These are phyloP conservation scores for Corylus heterophylla DNA, from an alignment of 306 rosid genomes.

Conservation along the genomic window DNA sequence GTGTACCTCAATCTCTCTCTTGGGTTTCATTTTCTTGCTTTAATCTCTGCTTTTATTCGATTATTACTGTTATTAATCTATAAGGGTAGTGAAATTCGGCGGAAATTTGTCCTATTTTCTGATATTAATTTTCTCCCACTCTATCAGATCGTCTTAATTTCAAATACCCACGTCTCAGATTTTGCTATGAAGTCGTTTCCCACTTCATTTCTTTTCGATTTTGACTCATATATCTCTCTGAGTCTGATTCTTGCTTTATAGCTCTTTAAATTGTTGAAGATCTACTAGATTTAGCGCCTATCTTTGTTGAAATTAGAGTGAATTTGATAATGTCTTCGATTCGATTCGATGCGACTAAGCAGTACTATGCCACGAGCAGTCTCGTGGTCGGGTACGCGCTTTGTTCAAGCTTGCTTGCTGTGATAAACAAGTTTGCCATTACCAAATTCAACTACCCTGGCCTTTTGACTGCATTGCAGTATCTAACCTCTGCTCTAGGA, in stretches of 20 bases:
- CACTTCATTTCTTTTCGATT: constrained; percentile 4
- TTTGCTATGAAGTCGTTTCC: constrained; percentile 1
- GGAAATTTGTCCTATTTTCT: background rate
- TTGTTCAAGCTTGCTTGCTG: constrained; percentile 89
- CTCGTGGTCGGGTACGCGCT: constrained; percentile 84
- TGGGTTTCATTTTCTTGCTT: background rate
- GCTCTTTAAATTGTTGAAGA: constrained; percentile 4
- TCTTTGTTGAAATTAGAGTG: constrained; percentile 11
- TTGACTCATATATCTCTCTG: background rate
- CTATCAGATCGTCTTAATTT: constrained; percentile 21
- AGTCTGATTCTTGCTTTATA: background rate
- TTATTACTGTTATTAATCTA: background rate
- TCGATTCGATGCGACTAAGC: constrained; percentile 55
- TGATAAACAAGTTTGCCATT: constrained; percentile 91
- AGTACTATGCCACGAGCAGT: constrained; percentile 64
- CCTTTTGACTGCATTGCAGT: constrained; percentile 82
- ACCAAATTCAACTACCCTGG: constrained; percentile 93
- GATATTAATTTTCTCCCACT: background rate
- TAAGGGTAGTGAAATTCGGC: background rate
- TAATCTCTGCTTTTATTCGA: background rate
- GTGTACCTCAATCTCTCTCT: background rate
- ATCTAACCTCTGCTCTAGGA: constrained; percentile 78
- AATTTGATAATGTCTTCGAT: constrained; percentile 46
- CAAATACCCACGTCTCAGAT: constrained; percentile 24
- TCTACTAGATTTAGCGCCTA: constrained; percentile 9